These are phyloP conservation scores for Pholiota molesta DNA, from an alignment of 768 basidiomycete genomes.

Conservation along the genomic window DNA sequence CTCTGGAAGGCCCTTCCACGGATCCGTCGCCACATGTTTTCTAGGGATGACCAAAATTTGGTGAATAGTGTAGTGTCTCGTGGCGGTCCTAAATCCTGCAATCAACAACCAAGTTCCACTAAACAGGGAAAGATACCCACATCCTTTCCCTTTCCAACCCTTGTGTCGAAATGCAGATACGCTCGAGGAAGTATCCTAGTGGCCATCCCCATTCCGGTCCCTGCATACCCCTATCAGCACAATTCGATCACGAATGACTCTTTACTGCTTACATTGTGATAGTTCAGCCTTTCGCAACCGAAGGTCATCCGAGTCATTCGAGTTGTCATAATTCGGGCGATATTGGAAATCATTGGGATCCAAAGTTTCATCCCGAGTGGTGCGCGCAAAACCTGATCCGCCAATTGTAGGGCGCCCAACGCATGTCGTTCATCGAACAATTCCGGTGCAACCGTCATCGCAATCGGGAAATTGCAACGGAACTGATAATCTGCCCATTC, in stretches of 20 bases:
- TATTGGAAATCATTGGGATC: conserved; percentile 90
- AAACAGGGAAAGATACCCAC: conserved; percentile 42
- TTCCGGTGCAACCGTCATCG: conserved; percentile 97
- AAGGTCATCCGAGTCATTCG: conserved; percentile 86
- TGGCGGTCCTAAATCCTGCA: conserved; percentile 53
- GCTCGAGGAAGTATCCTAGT: conserved; percentile 91
- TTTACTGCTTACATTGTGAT: conserved; percentile 70
- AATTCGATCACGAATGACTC: background rate
- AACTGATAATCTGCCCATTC: conserved; percentile 99
- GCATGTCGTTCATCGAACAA: conserved; percentile 85
- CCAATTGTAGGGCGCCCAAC: conserved; percentile 75
- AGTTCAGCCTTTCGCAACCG: conserved; percentile 94
- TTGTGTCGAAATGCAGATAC: conserved; percentile 85
- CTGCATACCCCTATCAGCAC: conserved; percentile 39
- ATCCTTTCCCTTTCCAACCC: conserved; percentile 65
- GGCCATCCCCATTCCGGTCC: conserved; percentile 98
- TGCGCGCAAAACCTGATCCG: conserved; percentile 78
- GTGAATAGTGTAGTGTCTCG: conserved; percentile 78
- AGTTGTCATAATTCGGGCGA: conserved; percentile 90
- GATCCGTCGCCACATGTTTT: conserved; percentile 73
- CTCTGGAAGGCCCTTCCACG: conserved; percentile 95
- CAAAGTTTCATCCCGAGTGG: conserved; percentile 97
- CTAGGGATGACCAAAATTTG: conserved; percentile 71
- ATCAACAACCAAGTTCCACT: conserved; percentile 9
- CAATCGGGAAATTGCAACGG: conserved; percentile 90